phyloP scores from a whole-genome alignment of 208 protist genomes.

The Acanthamoeba healyi region DNA sequence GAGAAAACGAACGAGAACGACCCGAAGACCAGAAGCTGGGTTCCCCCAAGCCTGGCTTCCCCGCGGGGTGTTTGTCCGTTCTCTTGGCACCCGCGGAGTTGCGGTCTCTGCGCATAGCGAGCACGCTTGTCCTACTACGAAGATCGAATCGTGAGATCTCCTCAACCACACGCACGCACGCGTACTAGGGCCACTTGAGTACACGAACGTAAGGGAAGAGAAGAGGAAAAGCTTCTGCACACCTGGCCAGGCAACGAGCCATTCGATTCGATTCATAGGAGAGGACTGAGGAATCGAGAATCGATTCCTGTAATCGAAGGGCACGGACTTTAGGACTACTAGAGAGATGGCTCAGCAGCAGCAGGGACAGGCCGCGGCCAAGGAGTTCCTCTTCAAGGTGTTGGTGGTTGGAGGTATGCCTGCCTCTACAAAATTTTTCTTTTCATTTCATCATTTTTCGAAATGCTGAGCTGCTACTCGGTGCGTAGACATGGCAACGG shows the following conservation, averaged over 20 bases:
- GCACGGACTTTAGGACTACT: background rate
- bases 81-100: too few species aligned
- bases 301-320: background rate
- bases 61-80: too few species aligned
- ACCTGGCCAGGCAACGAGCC: background rate
- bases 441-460: background rate
- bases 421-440: background rate
- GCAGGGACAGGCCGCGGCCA: background rate
- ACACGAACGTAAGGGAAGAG: too few species aligned
- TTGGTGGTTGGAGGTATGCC: background rate
- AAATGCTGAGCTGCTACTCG: conserved; percentile 63
- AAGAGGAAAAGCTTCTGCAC: too few species aligned
- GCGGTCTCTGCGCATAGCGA: too few species aligned
- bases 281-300: background rate
- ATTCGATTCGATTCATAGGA: background rate
- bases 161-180: too few species aligned
- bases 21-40: too few species aligned
- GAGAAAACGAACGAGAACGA: too few species aligned
- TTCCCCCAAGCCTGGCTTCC: too few species aligned
- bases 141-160: too few species aligned
- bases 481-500: conserved; percentile 89
- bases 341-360: background rate
- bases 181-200: too few species aligned
- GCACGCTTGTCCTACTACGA: too few species aligned
- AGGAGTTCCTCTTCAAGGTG: background rate